Conservation (phyloP, 2,329 filamentous ascomycete species). For the Aspergillus fumigatus region DNA sequence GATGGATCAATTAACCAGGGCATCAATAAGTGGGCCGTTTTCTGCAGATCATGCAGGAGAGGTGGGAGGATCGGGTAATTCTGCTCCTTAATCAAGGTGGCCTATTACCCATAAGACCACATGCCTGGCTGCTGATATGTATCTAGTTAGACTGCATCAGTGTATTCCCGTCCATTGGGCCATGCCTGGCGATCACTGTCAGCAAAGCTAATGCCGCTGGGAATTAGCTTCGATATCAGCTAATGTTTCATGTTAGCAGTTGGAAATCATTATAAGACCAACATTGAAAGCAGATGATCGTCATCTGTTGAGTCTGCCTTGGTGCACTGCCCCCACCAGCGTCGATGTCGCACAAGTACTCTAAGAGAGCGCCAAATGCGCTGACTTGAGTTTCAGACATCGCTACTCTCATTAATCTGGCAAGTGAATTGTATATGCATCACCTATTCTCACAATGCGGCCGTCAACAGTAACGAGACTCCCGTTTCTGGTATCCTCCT, state of each 20-base stretch:
- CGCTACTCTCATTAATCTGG: not conserved
- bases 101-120: not conserved
- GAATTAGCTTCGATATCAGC: not conserved
- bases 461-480: not conserved
- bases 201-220: not conserved
- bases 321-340: not conserved
- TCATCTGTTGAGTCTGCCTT: not conserved
- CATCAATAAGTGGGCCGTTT: no score
- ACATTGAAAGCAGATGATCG: not conserved
- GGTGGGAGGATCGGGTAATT: no score
- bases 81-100: not conserved
- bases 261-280: not conserved
- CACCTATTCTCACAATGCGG: not conserved
- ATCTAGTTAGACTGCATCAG: not conserved
- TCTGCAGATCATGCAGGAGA: no score
- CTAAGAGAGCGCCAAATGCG: not conserved
- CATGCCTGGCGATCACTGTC: not conserved
- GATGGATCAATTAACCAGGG: not conserved
- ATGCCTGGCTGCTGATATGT: not conserved
- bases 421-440: no score
- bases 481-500: not conserved
- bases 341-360: not conserved
- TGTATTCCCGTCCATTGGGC: not conserved
- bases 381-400: not conserved
- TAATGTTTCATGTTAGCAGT: not conserved